These are phyloP conservation scores for Tuber umbilicatum DNA, from an alignment of 495 filamentous ascomycete species.

Conservation along the genomic window DNA sequence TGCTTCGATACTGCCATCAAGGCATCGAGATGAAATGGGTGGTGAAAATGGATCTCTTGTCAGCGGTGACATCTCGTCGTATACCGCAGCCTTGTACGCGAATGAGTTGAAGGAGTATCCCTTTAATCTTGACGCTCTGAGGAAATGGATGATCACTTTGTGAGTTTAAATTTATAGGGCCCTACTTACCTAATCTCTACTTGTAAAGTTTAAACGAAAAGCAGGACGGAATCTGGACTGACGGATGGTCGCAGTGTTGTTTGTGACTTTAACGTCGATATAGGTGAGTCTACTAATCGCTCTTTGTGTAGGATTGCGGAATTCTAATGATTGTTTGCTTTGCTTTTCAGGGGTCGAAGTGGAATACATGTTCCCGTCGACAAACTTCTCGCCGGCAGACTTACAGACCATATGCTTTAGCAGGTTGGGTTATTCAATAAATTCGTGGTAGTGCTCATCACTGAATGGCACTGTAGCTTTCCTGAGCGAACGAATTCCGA, in stretches of 20 bases:
- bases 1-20: slow-evolving; percentile 29
- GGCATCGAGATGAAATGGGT: slow-evolving; percentile 37
- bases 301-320: slow-evolving; percentile 4
- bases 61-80: slow-evolving; percentile 35
- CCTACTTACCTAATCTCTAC: slow-evolving; percentile 19
- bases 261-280: slow-evolving; percentile 42
- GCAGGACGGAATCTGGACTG: not conserved
- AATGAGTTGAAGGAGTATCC: slow-evolving; percentile 39
- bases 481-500: slow-evolving; percentile 41
- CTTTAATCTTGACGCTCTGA: slow-evolving; percentile 37
- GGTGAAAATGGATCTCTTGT: slow-evolving; percentile 35
- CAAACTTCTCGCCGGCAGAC: slow-evolving; percentile 38
- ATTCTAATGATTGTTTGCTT: not conserved
- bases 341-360: slow-evolving; percentile 37
- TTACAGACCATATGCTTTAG: slow-evolving; percentile 42
- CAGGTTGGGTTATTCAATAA: slow-evolving; percentile 26
- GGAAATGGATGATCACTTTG: slow-evolving; percentile 43
- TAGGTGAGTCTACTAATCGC: slow-evolving; percentile 29
- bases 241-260: slow-evolving; percentile 36
- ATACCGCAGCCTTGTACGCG: slow-evolving; percentile 35
- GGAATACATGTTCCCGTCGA: slow-evolving; percentile 42
- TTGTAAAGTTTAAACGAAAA: not conserved
- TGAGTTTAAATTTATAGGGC: slow-evolving; percentile 22
- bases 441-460: slow-evolving; percentile 6
- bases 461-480: slow-evolving; percentile 29